Evolutionary conservation across 331 rosid genomes (phyloP).

Genomic region (Phaseolus coccineus): DNA sequence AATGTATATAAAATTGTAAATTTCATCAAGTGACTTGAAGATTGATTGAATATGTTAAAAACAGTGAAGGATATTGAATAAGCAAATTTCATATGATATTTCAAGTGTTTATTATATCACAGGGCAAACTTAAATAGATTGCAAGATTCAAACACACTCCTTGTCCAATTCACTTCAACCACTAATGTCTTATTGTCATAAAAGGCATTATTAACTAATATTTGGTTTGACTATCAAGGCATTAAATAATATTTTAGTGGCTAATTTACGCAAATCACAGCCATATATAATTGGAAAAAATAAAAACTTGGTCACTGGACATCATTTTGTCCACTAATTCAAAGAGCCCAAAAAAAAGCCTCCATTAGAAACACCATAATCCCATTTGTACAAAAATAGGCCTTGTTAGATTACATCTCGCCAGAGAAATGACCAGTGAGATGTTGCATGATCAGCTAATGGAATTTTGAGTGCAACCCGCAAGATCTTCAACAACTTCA

Average conservation of each 20-base stretch:
- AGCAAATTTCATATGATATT: neutral
- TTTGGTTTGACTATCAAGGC: neutral
- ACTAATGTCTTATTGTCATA: neutral
- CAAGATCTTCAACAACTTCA: conserved; percentile 70
- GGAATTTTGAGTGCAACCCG: conserved; percentile 46
- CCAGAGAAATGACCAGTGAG: neutral
- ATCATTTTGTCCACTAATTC: conserved; percentile 41
- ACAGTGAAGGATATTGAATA: no score
- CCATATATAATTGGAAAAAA: neutral
- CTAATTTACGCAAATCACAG: neutral
- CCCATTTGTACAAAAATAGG: conserved; percentile 64
- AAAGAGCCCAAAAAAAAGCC: conserved; percentile 17
- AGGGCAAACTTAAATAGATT: neutral
- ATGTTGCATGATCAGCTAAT: conserved; percentile 2
- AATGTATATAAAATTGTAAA: no score
- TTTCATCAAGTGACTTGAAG: neutral
- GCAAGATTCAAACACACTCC: neutral
- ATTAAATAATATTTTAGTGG: neutral
- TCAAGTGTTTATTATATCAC: no score
- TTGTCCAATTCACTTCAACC: neutral
- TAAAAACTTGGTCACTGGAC: conserved; percentile 8
- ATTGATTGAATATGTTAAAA: no score
- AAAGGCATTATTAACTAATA: neutral
- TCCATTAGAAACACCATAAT: conserved; percentile 38
- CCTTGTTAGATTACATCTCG: conserved; percentile 33